Evolutionary conservation across 495 filamentous ascomycete genomes (phyloP).

Genomic region (Hypoxylon subgilvum): DNA sequence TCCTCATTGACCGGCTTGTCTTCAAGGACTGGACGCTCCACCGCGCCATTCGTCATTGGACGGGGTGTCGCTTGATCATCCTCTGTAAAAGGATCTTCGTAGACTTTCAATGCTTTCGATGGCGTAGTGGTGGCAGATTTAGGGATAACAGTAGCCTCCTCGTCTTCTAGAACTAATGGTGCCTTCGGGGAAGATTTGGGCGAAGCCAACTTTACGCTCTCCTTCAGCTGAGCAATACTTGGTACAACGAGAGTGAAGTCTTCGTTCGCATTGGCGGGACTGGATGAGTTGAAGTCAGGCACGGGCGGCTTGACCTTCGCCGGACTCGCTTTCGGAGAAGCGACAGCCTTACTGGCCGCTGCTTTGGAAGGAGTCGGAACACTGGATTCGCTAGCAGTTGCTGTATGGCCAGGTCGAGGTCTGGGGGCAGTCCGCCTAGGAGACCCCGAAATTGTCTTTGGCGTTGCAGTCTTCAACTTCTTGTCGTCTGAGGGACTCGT

Average conservation of each 20-base stretch:
- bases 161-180: constrained; percentile 18
- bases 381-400: constrained; percentile 53
- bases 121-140: constrained; percentile 43
- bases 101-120: constrained; percentile 56
- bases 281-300: constrained; percentile 37
- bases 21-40: constrained; percentile 55
- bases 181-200: constrained; percentile 22
- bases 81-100: constrained; percentile 64
- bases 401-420: constrained; percentile 48
- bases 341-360: constrained; percentile 32
- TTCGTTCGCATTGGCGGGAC: constrained; percentile 51
- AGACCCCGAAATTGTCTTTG: constrained; percentile 48
- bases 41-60: constrained; percentile 26
- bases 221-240: constrained; percentile 25
- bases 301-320: constrained; percentile 30
- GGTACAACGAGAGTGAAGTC: constrained; percentile 60
- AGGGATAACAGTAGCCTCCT: constrained; percentile 1
- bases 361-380: constrained; percentile 46
- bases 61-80: constrained; percentile 54
- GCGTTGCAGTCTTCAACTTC: constrained; percentile 47
- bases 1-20: constrained; percentile 61
- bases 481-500: constrained; percentile 46
- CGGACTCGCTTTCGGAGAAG: constrained; percentile 41
- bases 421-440: constrained; percentile 54
- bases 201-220: constrained; percentile 18